Conservation (phyloP, 169 alveolate genomes). For the Toxoplasma gondii region DNA sequence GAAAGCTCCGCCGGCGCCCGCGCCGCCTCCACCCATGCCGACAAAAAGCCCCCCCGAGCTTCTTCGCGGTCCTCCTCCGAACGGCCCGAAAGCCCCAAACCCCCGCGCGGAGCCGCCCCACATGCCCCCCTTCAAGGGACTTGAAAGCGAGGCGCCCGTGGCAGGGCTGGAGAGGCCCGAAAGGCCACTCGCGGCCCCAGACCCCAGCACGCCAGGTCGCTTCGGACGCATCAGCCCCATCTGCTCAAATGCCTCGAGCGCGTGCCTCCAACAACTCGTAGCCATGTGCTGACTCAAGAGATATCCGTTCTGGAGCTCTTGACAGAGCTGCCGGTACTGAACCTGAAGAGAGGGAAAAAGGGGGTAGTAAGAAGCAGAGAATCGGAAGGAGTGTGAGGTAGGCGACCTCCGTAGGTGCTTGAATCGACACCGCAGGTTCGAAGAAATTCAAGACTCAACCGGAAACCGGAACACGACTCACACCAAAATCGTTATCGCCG, state of each 20-base stretch:
- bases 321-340: slow-evolving; percentile 33
- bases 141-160: neutral
- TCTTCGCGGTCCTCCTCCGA: slow-evolving; percentile 6
- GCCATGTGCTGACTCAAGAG: slow-evolving; percentile 34
- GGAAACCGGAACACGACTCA: neutral
- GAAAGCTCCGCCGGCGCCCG: neutral
- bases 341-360: neutral
- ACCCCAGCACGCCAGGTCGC: neutral
- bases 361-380: neutral
- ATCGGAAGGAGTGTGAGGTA: neutral
- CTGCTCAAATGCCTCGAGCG: slow-evolving; percentile 50
- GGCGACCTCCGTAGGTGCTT: neutral
- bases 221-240: slow-evolving; percentile 48
- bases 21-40: neutral
- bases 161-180: neutral
- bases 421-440: neutral
- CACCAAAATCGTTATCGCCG: no score
- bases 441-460: neutral
- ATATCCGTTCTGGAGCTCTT: slow-evolving; percentile 43
- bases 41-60: slow-evolving; percentile 7
- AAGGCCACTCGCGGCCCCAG: neutral
- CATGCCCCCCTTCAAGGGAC: neutral
- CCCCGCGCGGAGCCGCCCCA: neutral
- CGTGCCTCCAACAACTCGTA: slow-evolving; percentile 39
- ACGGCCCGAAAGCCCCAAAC: neutral